Conservation (phyloP, 805 yeast genomes). For the Ogataea nakhonphanomensis region DNA sequence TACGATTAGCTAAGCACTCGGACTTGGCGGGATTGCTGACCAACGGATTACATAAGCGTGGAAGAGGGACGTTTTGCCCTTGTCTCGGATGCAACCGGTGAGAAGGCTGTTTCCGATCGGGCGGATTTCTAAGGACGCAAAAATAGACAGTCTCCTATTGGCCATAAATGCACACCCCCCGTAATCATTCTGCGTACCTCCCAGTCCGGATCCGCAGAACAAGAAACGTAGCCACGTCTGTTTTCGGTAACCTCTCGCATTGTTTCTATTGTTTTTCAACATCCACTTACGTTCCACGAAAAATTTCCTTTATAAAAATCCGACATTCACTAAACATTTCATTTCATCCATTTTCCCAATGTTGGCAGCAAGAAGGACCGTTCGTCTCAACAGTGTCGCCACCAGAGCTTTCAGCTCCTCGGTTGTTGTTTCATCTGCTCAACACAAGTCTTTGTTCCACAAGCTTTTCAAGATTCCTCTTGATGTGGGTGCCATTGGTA, state of each 20-base stretch:
- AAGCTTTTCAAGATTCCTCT: conserved; percentile 26
- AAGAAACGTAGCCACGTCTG: background rate
- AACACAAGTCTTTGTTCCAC: conserved; percentile 22
- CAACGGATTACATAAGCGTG: background rate
- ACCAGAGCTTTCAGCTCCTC: conserved; percentile 25
- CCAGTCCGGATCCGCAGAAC: background rate
- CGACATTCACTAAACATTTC: background rate
- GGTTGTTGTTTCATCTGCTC: conserved; percentile 15
- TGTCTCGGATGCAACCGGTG: no score
- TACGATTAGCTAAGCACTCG: conserved; percentile 14
- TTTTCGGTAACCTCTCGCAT: conserved; percentile 9
- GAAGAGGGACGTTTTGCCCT: background rate
- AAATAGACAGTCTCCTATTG: conserved; percentile 1
- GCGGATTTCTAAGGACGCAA: background rate
- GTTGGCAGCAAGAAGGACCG: conserved; percentile 13
- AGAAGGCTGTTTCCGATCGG: no score
- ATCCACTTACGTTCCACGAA: conserved; percentile 6
- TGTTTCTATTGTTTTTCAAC: conserved; percentile 1
- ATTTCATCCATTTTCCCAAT: background rate
- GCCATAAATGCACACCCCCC: conserved; percentile 1
- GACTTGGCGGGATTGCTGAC: no score
- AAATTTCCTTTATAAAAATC: conserved; percentile 6
- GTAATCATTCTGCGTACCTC: conserved; percentile 1
- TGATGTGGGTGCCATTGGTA: conserved; percentile 27
- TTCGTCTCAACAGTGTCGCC: conserved; percentile 9